Percentiles rank a stretch among this genome's conserved stretches.
Evolutionary conservation across 306 rosid species (phyloP).

Genomic region (Cercis canadensis): DNA sequence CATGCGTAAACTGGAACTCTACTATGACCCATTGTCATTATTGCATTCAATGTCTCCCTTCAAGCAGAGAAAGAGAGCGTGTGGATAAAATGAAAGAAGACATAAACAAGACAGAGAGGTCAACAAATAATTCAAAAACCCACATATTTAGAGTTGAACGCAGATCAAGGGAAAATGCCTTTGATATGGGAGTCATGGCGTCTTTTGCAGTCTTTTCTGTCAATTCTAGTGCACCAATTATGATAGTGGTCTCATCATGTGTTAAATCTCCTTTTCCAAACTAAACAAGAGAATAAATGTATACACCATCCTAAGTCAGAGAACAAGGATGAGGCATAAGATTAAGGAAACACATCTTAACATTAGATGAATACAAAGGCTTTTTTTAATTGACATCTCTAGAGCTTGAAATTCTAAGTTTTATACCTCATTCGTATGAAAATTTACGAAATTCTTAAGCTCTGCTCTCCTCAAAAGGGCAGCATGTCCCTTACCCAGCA

Average conservation of each 20-base stretch:
- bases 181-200: constrained; percentile 97
- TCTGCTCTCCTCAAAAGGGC: constrained; percentile 96
- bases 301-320: constrained; percentile 31
- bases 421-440: constrained; percentile 96
- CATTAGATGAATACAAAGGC: constrained; percentile 25
- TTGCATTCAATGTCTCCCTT: constrained; percentile 85
- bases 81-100: constrained; percentile 37
- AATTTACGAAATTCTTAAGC: constrained; percentile 91
- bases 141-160: constrained; percentile 90
- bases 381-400: constrained; percentile 4
- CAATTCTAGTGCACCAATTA: constrained; percentile 96
- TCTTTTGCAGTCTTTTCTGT: constrained; percentile 95
- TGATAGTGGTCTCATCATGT: constrained; percentile 96
- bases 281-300: constrained; percentile 51
- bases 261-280: constrained; percentile 99
- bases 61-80: constrained; percentile 31
- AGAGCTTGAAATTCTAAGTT: constrained; percentile 19
- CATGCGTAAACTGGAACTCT: constrained; percentile 93
- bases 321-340: constrained; percentile 26
- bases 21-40: constrained; percentile 94
- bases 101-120: constrained; percentile 35
- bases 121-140: constrained; percentile 55
- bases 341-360: constrained; percentile 12
- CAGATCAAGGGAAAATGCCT: constrained; percentile 96
- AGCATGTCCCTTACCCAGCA: constrained; percentile 96